Conservation (phyloP, 2,329 filamentous ascomycete species). For the Stemphylium beticola region DNA sequence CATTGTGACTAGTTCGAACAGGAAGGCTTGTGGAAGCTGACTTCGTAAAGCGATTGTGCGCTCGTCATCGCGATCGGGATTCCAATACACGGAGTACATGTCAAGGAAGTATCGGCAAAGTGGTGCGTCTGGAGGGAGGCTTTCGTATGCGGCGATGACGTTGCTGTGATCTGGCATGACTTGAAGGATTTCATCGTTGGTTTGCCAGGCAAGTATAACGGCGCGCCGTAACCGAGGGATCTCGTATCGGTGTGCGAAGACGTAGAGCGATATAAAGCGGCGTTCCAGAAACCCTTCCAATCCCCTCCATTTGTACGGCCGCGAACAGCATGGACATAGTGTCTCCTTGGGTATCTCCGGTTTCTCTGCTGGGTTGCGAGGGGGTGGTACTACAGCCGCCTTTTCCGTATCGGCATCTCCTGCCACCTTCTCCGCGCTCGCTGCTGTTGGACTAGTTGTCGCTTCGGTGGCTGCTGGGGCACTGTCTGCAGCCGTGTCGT, state of each 20-base stretch:
- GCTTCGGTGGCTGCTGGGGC: conserved; percentile 13
- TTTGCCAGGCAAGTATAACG: conserved; percentile 44
- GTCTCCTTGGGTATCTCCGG: conserved; percentile 45
- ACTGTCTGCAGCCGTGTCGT: conserved; percentile 29
- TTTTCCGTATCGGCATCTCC: conserved; percentile 40
- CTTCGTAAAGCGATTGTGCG: conserved; percentile 38
- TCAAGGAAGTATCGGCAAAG: conserved; percentile 46
- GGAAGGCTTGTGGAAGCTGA: conserved; percentile 43
- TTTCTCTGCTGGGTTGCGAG: conserved; percentile 41
- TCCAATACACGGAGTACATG: conserved; percentile 48
- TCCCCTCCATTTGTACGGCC: conserved; percentile 46
- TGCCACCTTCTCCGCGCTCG: conserved; percentile 38
- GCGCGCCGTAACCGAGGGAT: conserved; percentile 42
- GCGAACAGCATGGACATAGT: conserved; percentile 43
- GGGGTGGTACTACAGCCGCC: conserved; percentile 25
- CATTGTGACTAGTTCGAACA: conserved; percentile 44
- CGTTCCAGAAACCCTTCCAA: conserved; percentile 47
- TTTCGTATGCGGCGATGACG: conserved; percentile 44
- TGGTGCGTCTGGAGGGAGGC: conserved; percentile 36
- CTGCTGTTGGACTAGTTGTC: conserved; percentile 17
- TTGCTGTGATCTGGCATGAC: conserved; percentile 48
- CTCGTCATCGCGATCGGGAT: conserved; percentile 43
- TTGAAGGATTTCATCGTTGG: conserved; percentile 45
- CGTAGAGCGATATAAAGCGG: conserved; percentile 44
- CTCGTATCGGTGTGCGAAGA: conserved; percentile 42